Base-by-base conservation (phyloP, 2,329 filamentous ascomycete species). In the Beauveria sp. region DNA sequence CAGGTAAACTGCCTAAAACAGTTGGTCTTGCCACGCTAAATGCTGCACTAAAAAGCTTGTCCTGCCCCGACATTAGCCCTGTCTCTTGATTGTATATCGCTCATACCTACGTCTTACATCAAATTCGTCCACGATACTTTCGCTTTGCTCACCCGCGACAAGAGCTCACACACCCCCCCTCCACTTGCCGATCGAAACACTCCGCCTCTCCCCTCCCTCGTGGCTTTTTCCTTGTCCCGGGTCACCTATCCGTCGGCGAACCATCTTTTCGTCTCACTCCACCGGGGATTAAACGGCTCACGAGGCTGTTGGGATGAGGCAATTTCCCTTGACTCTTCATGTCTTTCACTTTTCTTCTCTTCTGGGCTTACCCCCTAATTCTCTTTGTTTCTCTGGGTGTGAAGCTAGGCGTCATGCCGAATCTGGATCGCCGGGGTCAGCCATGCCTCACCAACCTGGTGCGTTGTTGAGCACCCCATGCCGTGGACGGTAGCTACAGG, bases 301-400 rank as follows among this genome's bases (percentile, higher is more conserved):
- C 56, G 24, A 60, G 56, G 48, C 56, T 60, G 38, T 49, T 49
- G 56, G 38, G 38, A 31, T 60, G 56, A 60, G 56, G 48, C 56
- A 60, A 60, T 60, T 60, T 60, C 48, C 16, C 5, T 57, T 7
- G 43, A 20, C 2, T 53, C n/a, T 40, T 40, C n/a, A n/a, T 31
- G 9, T 16, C 12, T 3, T 53, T 22, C 2, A 18, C 9, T 12
- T 28, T 22, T 38, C n/a, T 24, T 58, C 40, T 24, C 20, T 8
- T n/a, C n/a, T 50, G n/a, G 12, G 14, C 5, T 51, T 43, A 1
- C 26, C 20, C n/a, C 31, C 24, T 24, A 24, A 24, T 24, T 22
- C n/a, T 1, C 40, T 42, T 20, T 22, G 28, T 52, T 38, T 5
- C 28, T 42, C 52, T n/a, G 38, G 31, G 52, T 43, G 38, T 55